These are phyloP conservation scores for Azolla pinnata DNA, from an alignment of 75 land plant genomes.

Conservation along the genomic window DNA sequence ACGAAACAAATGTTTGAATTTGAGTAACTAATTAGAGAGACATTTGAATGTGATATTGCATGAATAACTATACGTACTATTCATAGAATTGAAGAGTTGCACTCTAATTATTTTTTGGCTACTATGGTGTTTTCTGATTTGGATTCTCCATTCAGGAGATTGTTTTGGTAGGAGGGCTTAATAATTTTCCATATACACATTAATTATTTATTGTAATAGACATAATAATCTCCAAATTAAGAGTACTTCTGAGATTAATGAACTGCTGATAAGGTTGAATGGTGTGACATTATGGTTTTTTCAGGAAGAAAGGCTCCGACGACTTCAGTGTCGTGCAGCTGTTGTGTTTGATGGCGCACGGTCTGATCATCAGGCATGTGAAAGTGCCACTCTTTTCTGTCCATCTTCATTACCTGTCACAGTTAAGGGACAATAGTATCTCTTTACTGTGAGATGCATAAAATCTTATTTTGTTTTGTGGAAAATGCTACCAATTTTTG, in stretches of 20 bases:
- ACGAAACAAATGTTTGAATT: neutral
- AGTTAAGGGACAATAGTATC: too few relatives aligned
- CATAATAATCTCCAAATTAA: neutral
- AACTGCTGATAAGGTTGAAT: neutral
- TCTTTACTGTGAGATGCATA: too few relatives aligned
- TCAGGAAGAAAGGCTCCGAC: slow-evolving; percentile 54
- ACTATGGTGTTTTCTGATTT: too few relatives aligned
- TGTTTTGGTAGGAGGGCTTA: too few relatives aligned
- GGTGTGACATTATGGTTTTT: neutral
- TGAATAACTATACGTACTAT: neutral
- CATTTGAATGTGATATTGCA: neutral
- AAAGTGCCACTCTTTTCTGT: too few relatives aligned
- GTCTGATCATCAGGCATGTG: slow-evolving; percentile 69
- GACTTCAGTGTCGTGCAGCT: slow-evolving; percentile 48
- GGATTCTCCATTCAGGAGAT: too few relatives aligned
- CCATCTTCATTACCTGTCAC: too few relatives aligned
- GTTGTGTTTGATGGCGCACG: slow-evolving; percentile 53
- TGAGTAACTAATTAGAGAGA: neutral
- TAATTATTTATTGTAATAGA: neutral
- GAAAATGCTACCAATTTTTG: slow-evolving; percentile 6
- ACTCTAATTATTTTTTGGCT: too few relatives aligned
- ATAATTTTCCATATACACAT: too few relatives aligned
- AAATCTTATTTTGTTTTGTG: too few relatives aligned
- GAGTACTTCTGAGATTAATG: neutral
- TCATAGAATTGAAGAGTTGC: too few relatives aligned